Conservation (phyloP, 2,329 filamentous ascomycete species). For the Ceratocystis eucalypticola region DNA sequence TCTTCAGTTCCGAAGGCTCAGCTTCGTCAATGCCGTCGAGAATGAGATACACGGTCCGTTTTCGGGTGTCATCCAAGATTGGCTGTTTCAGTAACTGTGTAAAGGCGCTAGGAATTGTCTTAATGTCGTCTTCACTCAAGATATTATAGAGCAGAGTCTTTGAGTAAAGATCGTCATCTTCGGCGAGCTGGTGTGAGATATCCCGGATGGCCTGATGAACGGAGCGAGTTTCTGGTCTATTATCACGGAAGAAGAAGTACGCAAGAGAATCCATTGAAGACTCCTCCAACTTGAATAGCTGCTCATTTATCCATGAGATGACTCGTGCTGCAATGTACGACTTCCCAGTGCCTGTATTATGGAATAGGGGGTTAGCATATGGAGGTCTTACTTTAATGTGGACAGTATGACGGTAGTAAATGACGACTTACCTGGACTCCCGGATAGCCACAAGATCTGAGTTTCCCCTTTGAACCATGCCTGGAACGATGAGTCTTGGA, state of each 20-base stretch:
- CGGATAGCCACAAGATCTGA: constrained; percentile 33
- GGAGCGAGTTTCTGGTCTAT: constrained; percentile 34
- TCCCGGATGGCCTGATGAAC: constrained; percentile 34
- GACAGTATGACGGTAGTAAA: not conserved
- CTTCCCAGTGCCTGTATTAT: constrained; percentile 31
- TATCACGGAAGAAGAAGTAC: constrained; percentile 38
- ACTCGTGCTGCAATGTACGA: constrained; percentile 33
- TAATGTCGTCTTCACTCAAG: constrained; percentile 30
- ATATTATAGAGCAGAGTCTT: constrained; percentile 29
- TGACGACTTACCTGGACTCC: constrained; percentile 28
- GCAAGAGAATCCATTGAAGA: constrained; percentile 24
- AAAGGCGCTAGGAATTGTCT: constrained; percentile 33
- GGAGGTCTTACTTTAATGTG: not conserved
- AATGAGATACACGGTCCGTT: constrained; percentile 31
- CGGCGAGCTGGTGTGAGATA: constrained; percentile 35
- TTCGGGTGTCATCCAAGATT: constrained; percentile 26
- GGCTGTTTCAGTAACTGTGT: constrained; percentile 31
- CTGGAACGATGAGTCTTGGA: constrained; percentile 29
- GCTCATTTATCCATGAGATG: constrained; percentile 30
- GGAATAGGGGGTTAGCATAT: not conserved
- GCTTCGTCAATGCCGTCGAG: constrained; percentile 37
- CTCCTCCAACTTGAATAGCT: constrained; percentile 24
- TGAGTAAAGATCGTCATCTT: constrained; percentile 33
- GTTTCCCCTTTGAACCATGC: constrained; percentile 30
- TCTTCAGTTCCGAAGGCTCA: constrained; percentile 27